A percentile compares a stretch with the other conserved stretches of the same genome.
These are phyloP conservation scores for Penicillium frequentans DNA, from an alignment of 2,329 filamentous ascomycete genomes.

Conservation along the genomic window DNA sequence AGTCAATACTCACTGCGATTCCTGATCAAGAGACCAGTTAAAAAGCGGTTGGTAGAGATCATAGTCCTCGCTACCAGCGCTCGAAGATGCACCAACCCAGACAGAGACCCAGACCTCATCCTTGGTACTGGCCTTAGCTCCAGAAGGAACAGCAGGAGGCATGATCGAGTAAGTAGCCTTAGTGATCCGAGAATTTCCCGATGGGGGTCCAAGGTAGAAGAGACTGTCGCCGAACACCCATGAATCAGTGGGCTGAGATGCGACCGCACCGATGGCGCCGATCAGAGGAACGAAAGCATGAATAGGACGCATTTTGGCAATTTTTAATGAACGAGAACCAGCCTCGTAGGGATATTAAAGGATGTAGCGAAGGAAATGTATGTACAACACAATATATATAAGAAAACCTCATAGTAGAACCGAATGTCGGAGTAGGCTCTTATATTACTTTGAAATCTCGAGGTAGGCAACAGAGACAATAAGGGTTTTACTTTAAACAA, in stretches of 20 bases:
- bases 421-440: background rate
- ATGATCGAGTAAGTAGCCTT: slow-evolving; percentile 19
- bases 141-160: slow-evolving; percentile 11
- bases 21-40: slow-evolving; percentile 20
- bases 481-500: background rate
- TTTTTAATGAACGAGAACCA: background rate
- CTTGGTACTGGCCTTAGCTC: background rate
- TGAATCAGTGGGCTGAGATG: slow-evolving; percentile 9
- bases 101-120: slow-evolving; percentile 19
- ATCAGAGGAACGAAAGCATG: slow-evolving; percentile 4
- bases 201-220: slow-evolving; percentile 19
- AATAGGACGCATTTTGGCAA: slow-evolving; percentile 9
- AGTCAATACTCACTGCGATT: slow-evolving; percentile 13
- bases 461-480: background rate
- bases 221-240: slow-evolving; percentile 17
- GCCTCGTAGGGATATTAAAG: background rate
- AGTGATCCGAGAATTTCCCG: slow-evolving; percentile 14
- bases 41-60: slow-evolving; percentile 19
- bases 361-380: background rate
- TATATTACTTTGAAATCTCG: background rate
- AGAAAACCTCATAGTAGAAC: background rate
- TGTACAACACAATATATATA: background rate
- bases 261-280: slow-evolving; percentile 9
- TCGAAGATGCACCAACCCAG: slow-evolving; percentile 16
- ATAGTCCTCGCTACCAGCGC: slow-evolving; percentile 5